Evolutionary conservation across 2,329 filamentous ascomycete species (phyloP).

Genomic region (Cladosporium cucumerinum): DNA sequence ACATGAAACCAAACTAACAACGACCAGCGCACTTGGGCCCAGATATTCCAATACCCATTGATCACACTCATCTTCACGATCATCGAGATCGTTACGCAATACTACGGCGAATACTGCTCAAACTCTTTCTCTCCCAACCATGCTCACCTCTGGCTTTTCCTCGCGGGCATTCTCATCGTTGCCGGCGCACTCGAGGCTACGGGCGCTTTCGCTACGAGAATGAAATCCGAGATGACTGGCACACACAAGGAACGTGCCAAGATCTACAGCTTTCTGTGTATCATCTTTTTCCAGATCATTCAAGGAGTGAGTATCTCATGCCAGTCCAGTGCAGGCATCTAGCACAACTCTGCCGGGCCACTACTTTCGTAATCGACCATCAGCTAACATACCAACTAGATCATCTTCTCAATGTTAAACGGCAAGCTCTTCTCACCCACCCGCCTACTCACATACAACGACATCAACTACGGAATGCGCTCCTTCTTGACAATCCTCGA

Average conservation of each 20-base stretch:
- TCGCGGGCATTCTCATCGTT: slow-evolving; percentile 18
- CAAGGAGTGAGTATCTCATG: slow-evolving; percentile 16
- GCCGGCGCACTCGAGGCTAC: slow-evolving; percentile 20
- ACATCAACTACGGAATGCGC: slow-evolving; percentile 24
- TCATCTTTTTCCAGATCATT: slow-evolving; percentile 22
- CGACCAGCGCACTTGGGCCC: slow-evolving; percentile 17
- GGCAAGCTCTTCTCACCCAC: slow-evolving; percentile 23
- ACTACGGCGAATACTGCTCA: slow-evolving; percentile 23
- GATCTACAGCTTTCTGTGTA: slow-evolving; percentile 21
- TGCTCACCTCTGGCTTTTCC: slow-evolving; percentile 21
- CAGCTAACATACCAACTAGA: neutral
- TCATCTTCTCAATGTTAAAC: slow-evolving; percentile 22
- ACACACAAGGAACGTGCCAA: slow-evolving; percentile 18
- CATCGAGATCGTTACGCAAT: slow-evolving; percentile 23
- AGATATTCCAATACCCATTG: slow-evolving; percentile 21
- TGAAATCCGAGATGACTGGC: slow-evolving; percentile 17
- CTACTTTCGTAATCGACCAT: neutral
- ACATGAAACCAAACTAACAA: neutral
- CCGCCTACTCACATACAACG: slow-evolving; percentile 21
- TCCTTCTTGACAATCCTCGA: slow-evolving; percentile 21
- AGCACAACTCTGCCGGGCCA: neutral
- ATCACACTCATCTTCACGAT: slow-evolving; percentile 19
- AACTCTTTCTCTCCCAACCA: slow-evolving; percentile 22
- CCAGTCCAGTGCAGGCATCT: neutral
- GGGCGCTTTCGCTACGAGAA: slow-evolving; percentile 17